Percentiles rank a stretch among this genome's conserved stretches.
Evolutionary conservation across 2,329 filamentous ascomycete species (phyloP).

Genomic region (Lecanicillium sp.): DNA sequence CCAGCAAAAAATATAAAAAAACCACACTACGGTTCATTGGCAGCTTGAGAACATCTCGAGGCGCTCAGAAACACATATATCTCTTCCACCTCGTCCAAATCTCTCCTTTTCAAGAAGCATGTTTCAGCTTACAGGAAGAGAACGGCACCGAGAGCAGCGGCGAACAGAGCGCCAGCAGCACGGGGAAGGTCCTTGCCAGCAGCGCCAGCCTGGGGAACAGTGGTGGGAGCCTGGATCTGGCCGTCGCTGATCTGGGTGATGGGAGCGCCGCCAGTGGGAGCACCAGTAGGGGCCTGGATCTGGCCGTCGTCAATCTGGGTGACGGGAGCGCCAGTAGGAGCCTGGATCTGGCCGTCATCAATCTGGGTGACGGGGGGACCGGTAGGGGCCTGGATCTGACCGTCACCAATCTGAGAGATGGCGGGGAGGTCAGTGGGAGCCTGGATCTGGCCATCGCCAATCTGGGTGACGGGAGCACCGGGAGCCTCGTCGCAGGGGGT

Average conservation of each 20-base stretch:
- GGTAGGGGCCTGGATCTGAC: constrained; percentile 18
- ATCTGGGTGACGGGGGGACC: constrained; percentile 14
- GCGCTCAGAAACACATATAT: too few species aligned
- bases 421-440: constrained; percentile 11
- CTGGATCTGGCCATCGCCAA: constrained; percentile 17
- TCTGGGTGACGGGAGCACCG: constrained; percentile 31
- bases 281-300: constrained; percentile 17
- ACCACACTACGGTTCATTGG: not conserved
- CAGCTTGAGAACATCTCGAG: too few species aligned
- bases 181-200: constrained; percentile 13
- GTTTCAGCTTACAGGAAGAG: constrained; percentile 10
- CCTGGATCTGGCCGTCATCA: constrained; percentile 14
- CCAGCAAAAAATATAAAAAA: not conserved
- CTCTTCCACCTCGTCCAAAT: too few species aligned
- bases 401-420: constrained; percentile 13
- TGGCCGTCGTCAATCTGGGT: constrained; percentile 24
- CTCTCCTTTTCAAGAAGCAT: too few species aligned
- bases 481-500: constrained; percentile 11
- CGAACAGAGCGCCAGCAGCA: constrained; percentile 5
- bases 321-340: constrained; percentile 19
- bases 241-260: constrained; percentile 34
- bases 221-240: constrained; percentile 14
- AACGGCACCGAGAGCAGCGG: constrained; percentile 7
- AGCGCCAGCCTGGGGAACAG: constrained; percentile 2
- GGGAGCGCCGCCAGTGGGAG: constrained; percentile 25